phyloP scores from a whole-genome alignment of 495 filamentous ascomycete genomes.

The Chaetomium cochliodes region DNA sequence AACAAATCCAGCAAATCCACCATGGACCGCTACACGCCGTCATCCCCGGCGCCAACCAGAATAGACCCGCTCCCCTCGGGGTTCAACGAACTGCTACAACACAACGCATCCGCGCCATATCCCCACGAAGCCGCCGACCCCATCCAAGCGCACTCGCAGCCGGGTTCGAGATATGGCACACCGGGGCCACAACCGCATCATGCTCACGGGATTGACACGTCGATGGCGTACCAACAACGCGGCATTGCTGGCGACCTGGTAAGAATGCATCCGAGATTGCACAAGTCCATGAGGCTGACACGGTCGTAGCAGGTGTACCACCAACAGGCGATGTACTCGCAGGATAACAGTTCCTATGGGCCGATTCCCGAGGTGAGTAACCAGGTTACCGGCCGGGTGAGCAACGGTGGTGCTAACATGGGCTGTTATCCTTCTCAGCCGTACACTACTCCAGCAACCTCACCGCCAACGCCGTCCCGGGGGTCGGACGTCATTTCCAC shows the following conservation, averaged over 20 bases:
- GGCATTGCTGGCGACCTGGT: constrained; percentile 28
- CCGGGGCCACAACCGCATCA: constrained; percentile 37
- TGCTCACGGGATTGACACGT: constrained; percentile 21
- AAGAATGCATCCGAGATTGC: not conserved
- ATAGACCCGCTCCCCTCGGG: constrained; percentile 43
- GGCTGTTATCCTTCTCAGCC: constrained; percentile 28
- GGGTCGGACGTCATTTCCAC: constrained; percentile 42
- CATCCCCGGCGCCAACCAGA: constrained; percentile 45
- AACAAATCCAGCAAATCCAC: not conserved
- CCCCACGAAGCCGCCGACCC: constrained; percentile 32
- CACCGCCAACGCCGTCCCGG: constrained; percentile 48
- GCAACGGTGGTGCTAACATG: constrained; percentile 2
- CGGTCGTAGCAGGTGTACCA: constrained; percentile 35
- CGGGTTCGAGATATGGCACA: constrained; percentile 45
- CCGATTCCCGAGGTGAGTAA: constrained; percentile 36
- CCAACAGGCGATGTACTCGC: constrained; percentile 40
- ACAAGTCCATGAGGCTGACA: constrained; percentile 19
- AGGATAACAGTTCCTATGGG: constrained; percentile 35
- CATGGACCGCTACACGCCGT: constrained; percentile 42
- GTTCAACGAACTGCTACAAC: constrained; percentile 50
- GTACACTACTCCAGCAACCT: constrained; percentile 54
- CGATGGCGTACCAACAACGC: constrained; percentile 34
- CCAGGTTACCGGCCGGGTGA: not conserved
- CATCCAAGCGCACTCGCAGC: constrained; percentile 41
- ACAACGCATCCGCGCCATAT: constrained; percentile 44